Base-by-base conservation (phyloP, 805 yeast species). In the Saturnispora ahearnii region DNA sequence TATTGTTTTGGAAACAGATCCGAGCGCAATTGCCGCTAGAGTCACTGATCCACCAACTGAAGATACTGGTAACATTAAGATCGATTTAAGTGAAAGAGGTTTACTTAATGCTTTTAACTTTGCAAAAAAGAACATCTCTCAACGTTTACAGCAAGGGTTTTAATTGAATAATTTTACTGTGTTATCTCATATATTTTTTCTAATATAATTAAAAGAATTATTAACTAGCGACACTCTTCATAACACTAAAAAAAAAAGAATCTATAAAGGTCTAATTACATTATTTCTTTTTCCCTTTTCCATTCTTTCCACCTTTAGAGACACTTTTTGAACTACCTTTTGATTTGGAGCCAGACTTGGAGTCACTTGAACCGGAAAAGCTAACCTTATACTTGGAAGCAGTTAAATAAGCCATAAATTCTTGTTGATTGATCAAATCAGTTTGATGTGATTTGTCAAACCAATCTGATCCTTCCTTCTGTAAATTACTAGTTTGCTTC, bases 1-100 rank as follows among this genome's bases (percentile, higher is more conserved):
- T 38, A 80, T 93, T 55, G 81, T 93, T 50, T 74, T 93, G 57
- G 97, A 93, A 66, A 84, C 89, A 28, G 97, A 93, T 61, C 81
- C 95, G 5, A 79, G 84, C 33, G 81, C 87, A 40, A 86, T 93
- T 58, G 90, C 91, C 2, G 79, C 95, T 13, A 79, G 99, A 68
- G 96, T 90, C 26, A 86, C 98, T n/a, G 78, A 80, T 52, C 82
- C 93, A 31, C 96, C 96, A 43, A 67, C 79, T 32, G 79, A 75
- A 55, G 96, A 88, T 58, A 70, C 68, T 30, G 71, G 75, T 36
- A 73, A 76, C 54, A 70, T 80, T 59, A 74, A 76, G 59, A 75
- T 85, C 51, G 90, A 84, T 59, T 64, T 82, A 42, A 74, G 81
- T 49, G 93, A 85, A 64, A 83, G 79, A 63, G 89, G 91, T 37